phyloP scores from a whole-genome alignment of 140 eudicot species.

The Senecio squalidus region DNA sequence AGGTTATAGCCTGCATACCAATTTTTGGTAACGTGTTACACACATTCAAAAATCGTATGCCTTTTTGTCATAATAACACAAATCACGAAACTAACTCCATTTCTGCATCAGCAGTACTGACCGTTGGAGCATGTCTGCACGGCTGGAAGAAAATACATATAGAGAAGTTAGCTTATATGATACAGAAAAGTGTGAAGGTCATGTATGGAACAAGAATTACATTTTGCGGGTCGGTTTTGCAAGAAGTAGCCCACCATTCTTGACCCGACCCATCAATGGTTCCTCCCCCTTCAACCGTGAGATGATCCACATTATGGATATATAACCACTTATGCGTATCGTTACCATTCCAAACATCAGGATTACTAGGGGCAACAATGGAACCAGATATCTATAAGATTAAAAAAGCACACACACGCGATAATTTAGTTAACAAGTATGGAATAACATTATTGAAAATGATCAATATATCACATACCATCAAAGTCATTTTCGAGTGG shows the following conservation, averaged over 20 bases:
- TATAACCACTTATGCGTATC: constrained; percentile 84
- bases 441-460: not conserved
- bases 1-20: constrained; percentile 72
- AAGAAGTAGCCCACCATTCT: constrained; percentile 87
- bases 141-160: constrained; percentile 56
- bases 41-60: not conserved
- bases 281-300: constrained; percentile 76
- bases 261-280: constrained; percentile 68
- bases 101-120: constrained; percentile 35
- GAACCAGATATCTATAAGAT: constrained; percentile 51
- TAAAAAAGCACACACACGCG: no score
- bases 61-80: constrained; percentile 2
- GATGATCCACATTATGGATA: constrained; percentile 55
- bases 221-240: constrained; percentile 58
- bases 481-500: constrained; percentile 43
- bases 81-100: constrained; percentile 16
- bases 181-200: not conserved
- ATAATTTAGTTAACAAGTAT: not conserved
- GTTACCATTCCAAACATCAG: constrained; percentile 61
- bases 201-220: constrained; percentile 29
- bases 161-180: constrained; percentile 9
- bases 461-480: constrained; percentile 35
- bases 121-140: constrained; percentile 95
- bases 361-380: constrained; percentile 72
- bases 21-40: constrained; percentile 9